Percentiles rank a stretch among this genome's conserved stretches.
phyloP scores from a whole-genome alignment of 148 eudicot species.

The Rhododendron vialii region DNA sequence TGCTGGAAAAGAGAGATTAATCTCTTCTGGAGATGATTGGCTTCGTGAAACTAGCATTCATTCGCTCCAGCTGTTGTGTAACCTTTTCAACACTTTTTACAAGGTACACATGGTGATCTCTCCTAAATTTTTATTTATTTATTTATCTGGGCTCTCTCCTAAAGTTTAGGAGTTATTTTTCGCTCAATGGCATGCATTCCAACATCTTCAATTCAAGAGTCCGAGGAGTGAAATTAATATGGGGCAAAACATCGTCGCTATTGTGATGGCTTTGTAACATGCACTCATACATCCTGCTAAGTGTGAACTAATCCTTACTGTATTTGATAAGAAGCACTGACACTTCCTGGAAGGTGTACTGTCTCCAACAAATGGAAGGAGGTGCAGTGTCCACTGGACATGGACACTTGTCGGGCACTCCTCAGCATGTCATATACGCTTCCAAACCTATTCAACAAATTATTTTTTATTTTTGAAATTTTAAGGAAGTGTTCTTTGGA shows the following conservation, averaged over 20 bases:
- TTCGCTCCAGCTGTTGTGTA: conserved; percentile 90
- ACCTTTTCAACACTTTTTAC: conserved; percentile 95
- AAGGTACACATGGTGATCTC: conserved; percentile 48
- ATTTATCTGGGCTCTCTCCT: background rate
- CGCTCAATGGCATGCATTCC: background rate
- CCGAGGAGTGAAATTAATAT: background rate
- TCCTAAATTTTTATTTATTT: background rate
- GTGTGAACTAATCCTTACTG: background rate
- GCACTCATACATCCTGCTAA: background rate
- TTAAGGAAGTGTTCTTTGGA: background rate
- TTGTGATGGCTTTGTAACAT: background rate
- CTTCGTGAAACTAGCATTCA: conserved; percentile 90
- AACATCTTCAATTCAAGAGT: background rate
- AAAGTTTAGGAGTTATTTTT: background rate
- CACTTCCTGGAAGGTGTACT: background rate
- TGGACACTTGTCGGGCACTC: background rate
- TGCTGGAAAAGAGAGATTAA: conserved; percentile 66
- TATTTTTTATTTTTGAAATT: background rate
- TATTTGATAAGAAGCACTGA: background rate
- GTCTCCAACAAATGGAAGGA: background rate
- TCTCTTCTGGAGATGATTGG: conserved; percentile 72
- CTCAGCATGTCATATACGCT: background rate
- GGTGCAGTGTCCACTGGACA: background rate
- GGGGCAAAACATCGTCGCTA: background rate
- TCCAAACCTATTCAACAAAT: background rate